phyloP scores from a whole-genome alignment of 345 rosid genomes.

The Pistacia atlantica region DNA sequence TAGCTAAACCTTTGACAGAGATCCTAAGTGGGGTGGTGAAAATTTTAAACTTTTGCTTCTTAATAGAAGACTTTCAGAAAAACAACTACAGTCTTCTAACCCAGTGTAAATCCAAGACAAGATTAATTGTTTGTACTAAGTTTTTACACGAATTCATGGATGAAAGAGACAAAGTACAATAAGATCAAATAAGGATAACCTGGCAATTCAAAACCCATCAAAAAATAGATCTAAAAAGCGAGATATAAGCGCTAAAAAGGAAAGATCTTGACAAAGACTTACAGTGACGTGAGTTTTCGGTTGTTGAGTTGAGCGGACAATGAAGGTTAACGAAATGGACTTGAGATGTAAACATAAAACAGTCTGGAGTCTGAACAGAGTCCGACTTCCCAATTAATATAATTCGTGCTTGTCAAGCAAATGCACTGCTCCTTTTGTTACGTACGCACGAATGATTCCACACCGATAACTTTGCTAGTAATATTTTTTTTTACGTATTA shows the following conservation, averaged over 20 bases:
- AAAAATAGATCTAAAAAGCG: background rate
- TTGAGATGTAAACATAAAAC: background rate
- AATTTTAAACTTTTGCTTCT: background rate
- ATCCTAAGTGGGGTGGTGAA: conserved; percentile 6
- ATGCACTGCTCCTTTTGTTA: no score
- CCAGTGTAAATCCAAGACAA: background rate
- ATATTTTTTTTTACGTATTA: no score
- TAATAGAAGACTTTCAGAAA: background rate
- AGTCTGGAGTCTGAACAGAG: no score
- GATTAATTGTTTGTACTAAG: background rate
- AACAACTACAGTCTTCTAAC: background rate
- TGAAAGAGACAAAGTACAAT: background rate
- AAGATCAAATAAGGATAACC: background rate
- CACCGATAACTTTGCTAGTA: no score
- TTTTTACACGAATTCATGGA: background rate
- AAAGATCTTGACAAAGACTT: background rate
- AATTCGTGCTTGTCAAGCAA: no score
- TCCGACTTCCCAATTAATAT: no score
- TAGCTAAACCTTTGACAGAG: background rate
- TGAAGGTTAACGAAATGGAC: background rate
- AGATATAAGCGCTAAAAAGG: background rate
- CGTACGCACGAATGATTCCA: no score
- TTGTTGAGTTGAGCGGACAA: background rate
- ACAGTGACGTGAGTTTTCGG: background rate
- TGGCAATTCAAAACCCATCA: background rate